phyloP scores from a whole-genome alignment of 2,329 filamentous ascomycete species.

The Cercospora sp. region DNA sequence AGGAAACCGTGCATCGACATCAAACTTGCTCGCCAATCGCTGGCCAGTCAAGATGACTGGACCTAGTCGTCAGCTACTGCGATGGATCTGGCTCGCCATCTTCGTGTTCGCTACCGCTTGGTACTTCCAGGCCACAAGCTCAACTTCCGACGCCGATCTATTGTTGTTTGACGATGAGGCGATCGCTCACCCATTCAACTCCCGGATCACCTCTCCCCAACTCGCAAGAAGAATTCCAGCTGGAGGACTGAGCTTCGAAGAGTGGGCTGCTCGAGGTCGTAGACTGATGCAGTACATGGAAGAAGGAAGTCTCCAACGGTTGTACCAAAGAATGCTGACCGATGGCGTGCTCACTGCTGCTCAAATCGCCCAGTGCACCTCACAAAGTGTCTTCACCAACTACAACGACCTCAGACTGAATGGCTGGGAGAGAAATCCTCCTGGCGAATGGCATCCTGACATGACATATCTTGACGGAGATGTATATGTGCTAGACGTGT shows the following conservation, averaged over 20 bases:
- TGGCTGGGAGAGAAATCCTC: background rate
- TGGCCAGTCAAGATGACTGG: background rate
- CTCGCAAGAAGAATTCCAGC: background rate
- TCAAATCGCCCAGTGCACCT: background rate
- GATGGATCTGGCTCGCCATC: background rate
- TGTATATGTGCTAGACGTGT: background rate
- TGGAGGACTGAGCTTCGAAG: background rate
- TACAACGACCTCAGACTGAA: background rate
- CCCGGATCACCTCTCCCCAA: background rate
- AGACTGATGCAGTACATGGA: slow-evolving; percentile 2
- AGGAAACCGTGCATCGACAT: background rate
- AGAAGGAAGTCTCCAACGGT: background rate
- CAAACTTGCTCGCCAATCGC: background rate
- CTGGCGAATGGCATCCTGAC: background rate
- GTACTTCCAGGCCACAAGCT: background rate
- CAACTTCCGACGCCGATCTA: background rate
- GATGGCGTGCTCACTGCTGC: background rate
- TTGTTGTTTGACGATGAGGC: background rate
- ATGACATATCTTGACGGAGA: background rate
- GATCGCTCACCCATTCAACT: background rate
- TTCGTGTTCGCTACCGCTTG: background rate
- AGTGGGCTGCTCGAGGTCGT: background rate
- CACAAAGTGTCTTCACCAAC: background rate
- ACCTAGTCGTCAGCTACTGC: background rate
- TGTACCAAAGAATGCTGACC: background rate